phyloP scores from a whole-genome alignment of 1,284 basidiomycete species.

The Rugosomyces carneus region DNA sequence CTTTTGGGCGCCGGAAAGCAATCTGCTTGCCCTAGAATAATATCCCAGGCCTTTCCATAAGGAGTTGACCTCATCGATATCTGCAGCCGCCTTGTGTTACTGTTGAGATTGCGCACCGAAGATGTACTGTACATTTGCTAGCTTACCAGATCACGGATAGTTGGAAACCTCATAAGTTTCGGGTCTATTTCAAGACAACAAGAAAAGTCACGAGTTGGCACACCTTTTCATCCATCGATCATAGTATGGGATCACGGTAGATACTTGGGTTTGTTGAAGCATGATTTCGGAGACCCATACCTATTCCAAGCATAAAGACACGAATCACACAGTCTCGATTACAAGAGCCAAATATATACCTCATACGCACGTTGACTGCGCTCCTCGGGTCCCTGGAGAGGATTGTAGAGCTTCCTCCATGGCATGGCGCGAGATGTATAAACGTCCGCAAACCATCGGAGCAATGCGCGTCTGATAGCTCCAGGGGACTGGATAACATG shows the following conservation, averaged over 20 bases:
- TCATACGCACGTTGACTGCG: conserved; percentile 76
- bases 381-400: conserved; percentile 40
- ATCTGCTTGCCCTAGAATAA: conserved; percentile 80
- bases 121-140: conserved; percentile 18
- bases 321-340: background rate
- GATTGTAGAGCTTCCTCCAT: conserved; percentile 72
- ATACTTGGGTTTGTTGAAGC: conserved; percentile 94
- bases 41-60: conserved; percentile 92
- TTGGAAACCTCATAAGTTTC: conserved; percentile 25
- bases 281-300: conserved; percentile 93
- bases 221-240: conserved; percentile 78
- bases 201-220: conserved; percentile 20
- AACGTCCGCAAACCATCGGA: conserved; percentile 66
- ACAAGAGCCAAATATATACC: conserved; percentile 31
- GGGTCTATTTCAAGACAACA: conserved; percentile 7
- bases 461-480: conserved; percentile 39
- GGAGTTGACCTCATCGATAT: conserved; percentile 81
- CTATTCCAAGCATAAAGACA: conserved; percentile 29
- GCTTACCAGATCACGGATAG: conserved; percentile 66
- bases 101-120: background rate
- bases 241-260: conserved; percentile 88
- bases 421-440: conserved; percentile 73
- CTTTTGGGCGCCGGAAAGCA: conserved; percentile 76
- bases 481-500: conserved; percentile 30
- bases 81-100: conserved; percentile 49